Evolutionary conservation across 1,139 yeast species (phyloP), one percentile per base, ranked within the genome.

Genomic region (Debaryomyces sp.): DNA sequence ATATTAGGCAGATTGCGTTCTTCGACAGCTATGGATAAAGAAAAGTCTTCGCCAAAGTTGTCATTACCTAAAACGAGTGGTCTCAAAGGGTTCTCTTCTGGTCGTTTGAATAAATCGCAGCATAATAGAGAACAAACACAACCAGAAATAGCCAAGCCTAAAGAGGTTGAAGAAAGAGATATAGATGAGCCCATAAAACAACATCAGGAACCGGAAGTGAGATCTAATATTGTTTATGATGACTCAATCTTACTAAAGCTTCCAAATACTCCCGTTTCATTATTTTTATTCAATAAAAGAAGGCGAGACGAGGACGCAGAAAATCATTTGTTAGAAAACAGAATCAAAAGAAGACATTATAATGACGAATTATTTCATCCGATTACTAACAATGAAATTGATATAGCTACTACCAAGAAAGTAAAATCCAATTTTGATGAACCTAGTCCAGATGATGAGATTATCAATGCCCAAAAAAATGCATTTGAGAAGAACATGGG

Each of bases 381-480:
- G 48, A 64, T 70, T 73, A 73, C 78, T 75, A 67, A 72, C 78
- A 59, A 63, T 51, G 75, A 77, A 67, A 71, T 84, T 67, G 71
- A 77, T 71, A 54, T 71, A 60, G 72, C 69, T 63, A 70, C 62
- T 55, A 64, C 64, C 45, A 71, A 71, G 52, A 76, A 78, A 60
- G 80, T 81, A 6, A 71, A 76, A 41, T 62, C 73, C 39, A 88
- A 85, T 53, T 91, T 91, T 61, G 64, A 68, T 18, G 71, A 76
- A 51, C 92, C 91, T 12, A 87, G 96, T 58, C 97, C 97, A 2
- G 98, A 91, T 68, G 97, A 90, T 60, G 68, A 77, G 46, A 78
- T 87, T 8, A 63, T 81, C 45, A 68, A 74, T 44, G 91, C 92
- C 0, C 96, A 88, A 63, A 70, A 70, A 46, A 64, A 68, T 43